Percentiles rank a stretch among this genome's conserved stretches.
Conservation (phyloP, 1,284 basidiomycete genomes). For the Phellinidium pouzarii region DNA sequence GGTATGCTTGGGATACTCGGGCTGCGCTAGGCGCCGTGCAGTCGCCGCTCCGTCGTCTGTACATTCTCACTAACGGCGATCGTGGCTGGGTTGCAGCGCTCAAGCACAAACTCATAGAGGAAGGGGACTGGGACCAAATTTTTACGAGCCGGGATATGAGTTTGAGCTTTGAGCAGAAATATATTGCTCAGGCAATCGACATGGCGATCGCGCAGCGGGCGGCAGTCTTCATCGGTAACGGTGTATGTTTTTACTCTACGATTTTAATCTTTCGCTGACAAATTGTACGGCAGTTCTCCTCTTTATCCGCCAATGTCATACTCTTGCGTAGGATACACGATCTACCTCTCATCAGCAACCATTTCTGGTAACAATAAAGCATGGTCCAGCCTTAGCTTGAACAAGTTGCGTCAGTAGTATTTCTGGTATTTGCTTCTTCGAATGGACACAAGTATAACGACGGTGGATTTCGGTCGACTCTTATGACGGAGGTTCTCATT, state of each 20-base stretch:
- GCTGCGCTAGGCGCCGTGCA: neutral
- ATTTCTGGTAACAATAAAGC: conserved; percentile 8
- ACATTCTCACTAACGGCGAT: conserved; percentile 34
- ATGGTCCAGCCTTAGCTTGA: neutral
- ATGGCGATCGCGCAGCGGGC: conserved; percentile 35
- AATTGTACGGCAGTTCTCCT: conserved; percentile 24
- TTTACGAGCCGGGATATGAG: conserved; percentile 20
- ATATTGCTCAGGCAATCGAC: conserved; percentile 33
- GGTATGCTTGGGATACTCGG: conserved; percentile 21
- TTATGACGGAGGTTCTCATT: too few species aligned
- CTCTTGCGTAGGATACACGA: conserved; percentile 24
- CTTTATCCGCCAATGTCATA: conserved; percentile 25
- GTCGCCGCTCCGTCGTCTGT: conserved; percentile 27
- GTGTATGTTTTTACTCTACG: conserved; percentile 27
- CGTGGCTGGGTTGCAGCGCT: conserved; percentile 28
- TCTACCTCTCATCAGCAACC: conserved; percentile 5
- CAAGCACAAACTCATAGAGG: conserved; percentile 19
- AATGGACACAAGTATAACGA: too few species aligned
- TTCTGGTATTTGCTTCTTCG: too few species aligned
- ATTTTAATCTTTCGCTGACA: neutral
- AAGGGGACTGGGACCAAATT: conserved; percentile 20
- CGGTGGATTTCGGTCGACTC: too few species aligned
- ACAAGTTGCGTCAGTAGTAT: too few species aligned
- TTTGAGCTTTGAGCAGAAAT: conserved; percentile 26
- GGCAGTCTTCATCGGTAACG: conserved; percentile 39